Evolutionary conservation across 345 rosid genomes (phyloP).

Genomic region (Populus euphratica): DNA sequence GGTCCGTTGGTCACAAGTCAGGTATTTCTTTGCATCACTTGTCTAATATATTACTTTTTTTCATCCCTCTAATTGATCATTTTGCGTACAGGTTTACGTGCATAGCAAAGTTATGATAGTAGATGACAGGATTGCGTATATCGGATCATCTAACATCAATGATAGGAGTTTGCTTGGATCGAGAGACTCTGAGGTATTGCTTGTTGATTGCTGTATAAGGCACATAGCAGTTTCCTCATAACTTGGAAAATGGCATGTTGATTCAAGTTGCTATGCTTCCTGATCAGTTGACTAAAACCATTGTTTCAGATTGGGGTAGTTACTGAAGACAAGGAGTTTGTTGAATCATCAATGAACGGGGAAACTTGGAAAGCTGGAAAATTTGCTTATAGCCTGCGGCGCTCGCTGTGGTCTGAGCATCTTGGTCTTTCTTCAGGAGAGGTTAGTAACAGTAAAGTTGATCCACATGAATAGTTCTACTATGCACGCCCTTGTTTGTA

Average conservation of each 20-base stretch:
- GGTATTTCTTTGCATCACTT: conserved; percentile 28
- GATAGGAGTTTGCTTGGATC: conserved; percentile 94
- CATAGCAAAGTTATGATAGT: conserved; percentile 90
- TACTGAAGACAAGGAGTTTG: conserved; percentile 78
- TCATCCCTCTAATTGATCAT: not conserved
- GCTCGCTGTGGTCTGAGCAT: conserved; percentile 86
- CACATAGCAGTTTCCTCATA: not conserved
- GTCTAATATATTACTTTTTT: not conserved
- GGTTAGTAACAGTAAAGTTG: conserved; percentile 35
- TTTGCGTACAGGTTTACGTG: conserved; percentile 61
- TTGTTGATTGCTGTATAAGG: not conserved
- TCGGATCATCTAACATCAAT: conserved; percentile 87
- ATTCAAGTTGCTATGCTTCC: not conserved
- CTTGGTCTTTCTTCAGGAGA: conserved; percentile 67
- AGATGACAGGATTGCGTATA: conserved; percentile 60
- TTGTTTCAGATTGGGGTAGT: conserved; percentile 70
- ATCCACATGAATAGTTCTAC: not conserved
- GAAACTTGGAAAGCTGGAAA: conserved; percentile 84
- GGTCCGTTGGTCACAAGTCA: conserved; percentile 89
- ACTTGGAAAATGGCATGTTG: not conserved
- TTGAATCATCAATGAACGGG: conserved; percentile 69
- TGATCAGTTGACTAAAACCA: conserved; percentile 1
- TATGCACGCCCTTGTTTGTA: not conserved
- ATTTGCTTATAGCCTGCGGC: conserved; percentile 63
- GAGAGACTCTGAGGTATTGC: conserved; percentile 84